Conservation (phyloP, 2,329 filamentous ascomycete genomes). For the Colletotrichum cuscutae region DNA sequence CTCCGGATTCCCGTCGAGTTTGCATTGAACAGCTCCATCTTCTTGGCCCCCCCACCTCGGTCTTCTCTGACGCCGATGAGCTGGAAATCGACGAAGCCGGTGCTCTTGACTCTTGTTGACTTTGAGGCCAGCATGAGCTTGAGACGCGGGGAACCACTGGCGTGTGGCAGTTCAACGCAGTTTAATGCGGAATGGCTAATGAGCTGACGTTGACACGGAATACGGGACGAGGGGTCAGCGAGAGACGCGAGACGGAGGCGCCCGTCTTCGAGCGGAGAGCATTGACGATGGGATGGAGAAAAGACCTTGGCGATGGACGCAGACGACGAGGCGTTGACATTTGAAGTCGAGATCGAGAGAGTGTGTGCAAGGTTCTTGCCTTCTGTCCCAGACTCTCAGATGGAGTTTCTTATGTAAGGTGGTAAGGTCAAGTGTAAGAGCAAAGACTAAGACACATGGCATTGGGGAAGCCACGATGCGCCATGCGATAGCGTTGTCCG, state of each 20-base stretch:
- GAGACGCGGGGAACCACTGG: slow-evolving; percentile 20
- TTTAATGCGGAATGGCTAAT: slow-evolving; percentile 13
- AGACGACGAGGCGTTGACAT: not conserved
- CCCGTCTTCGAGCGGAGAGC: slow-evolving; percentile 16
- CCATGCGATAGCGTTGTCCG: not conserved
- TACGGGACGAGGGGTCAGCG: slow-evolving; percentile 12
- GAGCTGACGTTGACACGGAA: slow-evolving; percentile 23
- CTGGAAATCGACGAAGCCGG: slow-evolving; percentile 11
- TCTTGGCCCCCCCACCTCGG: slow-evolving; percentile 3
- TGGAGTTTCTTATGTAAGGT: not conserved
- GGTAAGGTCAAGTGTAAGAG: not conserved
- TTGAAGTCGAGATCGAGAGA: slow-evolving; percentile 3
- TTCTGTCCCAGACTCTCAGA: not conserved
- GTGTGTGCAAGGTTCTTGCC: not conserved
- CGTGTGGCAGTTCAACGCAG: slow-evolving; percentile 1
- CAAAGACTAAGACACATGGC: not conserved
- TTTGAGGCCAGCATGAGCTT: slow-evolving; percentile 23
- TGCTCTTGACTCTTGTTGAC: slow-evolving; percentile 24
- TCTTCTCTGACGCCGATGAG: slow-evolving; percentile 12
- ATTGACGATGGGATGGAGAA: slow-evolving; percentile 17
- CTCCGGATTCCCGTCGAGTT: not conserved
- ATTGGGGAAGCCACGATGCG: not conserved
- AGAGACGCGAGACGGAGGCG: slow-evolving; percentile 14
- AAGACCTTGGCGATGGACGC: slow-evolving; percentile 2
- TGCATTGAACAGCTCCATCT: not conserved